Percentiles rank a stretch among this genome's conserved stretches.
These are phyloP conservation scores for Aspergillus unguis DNA, from an alignment of 2,329 filamentous ascomycete species.

Conservation along the genomic window DNA sequence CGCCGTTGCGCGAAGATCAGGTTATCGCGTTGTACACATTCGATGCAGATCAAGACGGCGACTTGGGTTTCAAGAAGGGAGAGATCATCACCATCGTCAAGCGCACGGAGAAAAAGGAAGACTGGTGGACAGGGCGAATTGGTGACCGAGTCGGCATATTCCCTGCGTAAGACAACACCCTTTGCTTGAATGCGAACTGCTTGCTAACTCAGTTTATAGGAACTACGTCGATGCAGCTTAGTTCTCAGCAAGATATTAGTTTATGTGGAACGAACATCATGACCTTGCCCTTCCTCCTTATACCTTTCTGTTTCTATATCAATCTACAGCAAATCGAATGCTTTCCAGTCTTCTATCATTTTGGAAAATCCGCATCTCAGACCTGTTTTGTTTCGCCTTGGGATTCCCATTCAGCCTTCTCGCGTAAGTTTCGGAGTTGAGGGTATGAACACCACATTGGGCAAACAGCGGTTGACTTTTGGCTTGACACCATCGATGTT, in stretches of 20 bases:
- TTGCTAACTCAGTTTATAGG: constrained; percentile 20
- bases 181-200: neutral
- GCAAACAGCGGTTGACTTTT: neutral
- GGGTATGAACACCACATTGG: constrained; percentile 5
- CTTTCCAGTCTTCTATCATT: neutral
- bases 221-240: constrained; percentile 39
- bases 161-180: constrained; percentile 59
- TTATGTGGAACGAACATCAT: constrained; percentile 25
- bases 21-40: constrained; percentile 91
- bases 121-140: constrained; percentile 97
- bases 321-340: constrained; percentile 4
- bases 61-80: constrained; percentile 94
- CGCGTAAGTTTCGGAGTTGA: constrained; percentile 8
- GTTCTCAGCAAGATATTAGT: constrained; percentile 14
- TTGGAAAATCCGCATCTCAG: constrained; percentile 1
- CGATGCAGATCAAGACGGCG: constrained; percentile 87
- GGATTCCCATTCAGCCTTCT: constrained; percentile 5
- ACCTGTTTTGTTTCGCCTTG: neutral
- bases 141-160: constrained; percentile 86
- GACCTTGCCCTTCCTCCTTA: constrained; percentile 12
- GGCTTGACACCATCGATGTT: neutral
- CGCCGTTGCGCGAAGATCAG: constrained; percentile 61
- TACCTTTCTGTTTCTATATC: constrained; percentile 5
- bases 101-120: constrained; percentile 86
- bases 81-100: constrained; percentile 94